Evolutionary conservation across 768 basidiomycete genomes (phyloP), one percentile per base, ranked within the genome.

Genomic region (Leucosporidium scottii): DNA sequence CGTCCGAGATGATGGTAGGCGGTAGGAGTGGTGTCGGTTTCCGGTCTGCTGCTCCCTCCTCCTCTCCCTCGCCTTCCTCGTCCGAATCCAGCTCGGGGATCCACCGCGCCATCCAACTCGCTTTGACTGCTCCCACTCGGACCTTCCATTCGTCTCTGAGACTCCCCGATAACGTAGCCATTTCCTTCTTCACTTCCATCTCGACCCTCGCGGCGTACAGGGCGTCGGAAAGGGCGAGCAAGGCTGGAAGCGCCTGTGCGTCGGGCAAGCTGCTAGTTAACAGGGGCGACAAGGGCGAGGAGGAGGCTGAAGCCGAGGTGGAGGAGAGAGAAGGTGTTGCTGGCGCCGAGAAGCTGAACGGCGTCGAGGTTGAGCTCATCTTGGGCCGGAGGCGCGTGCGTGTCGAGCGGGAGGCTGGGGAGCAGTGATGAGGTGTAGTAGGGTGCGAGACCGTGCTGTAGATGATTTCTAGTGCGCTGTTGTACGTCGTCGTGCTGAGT

Each of bases 141-240:
- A 57, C 56, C 56, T 57, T 57, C 56, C 56, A 57, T n/a, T 57
- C 56, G 56, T 57, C 56, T 20, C 56, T 3, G 1, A 57, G 21
- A 5, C 23, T 31, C 0, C 56, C 56, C 28, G 31, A 30, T 17
- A 57, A 31, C 31, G 30, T 36, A 36, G 23, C 23, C 56, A 57
- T 57, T n/a, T 57, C 56, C 20, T 13, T 13, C 28, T 57, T 28
- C 1, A 57, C 56, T 17, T 15, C 34, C 17, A 15, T 18, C 28
- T 36, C 34, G 3, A 57, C 31, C 1, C 34, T 17, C 7, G 51
- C 51, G 51, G 51, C 51, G 51, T n/a, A 27, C 6, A 53, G 51
- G 9, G 51, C 51, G 20, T 31, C 28, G 31, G 56, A 20, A 31
- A 57, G 56, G 20, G 15, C 25, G 31, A 36, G 56, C 18, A 31